Base-by-base conservation (phyloP, 768 basidiomycete species). In the Agrocybe praecox region DNA sequence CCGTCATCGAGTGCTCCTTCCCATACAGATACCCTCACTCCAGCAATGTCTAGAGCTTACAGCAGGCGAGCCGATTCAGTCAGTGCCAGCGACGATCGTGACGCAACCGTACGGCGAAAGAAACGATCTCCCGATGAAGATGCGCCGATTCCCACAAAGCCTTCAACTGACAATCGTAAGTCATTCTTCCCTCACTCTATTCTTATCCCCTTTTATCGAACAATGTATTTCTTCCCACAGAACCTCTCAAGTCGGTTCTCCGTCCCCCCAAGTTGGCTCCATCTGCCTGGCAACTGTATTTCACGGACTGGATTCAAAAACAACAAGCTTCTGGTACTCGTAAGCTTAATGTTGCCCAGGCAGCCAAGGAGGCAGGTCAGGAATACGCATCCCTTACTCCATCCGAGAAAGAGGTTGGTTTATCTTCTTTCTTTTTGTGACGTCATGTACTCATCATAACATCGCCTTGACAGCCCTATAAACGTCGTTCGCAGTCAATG, bases 271-370 rank as follows among this genome's bases (percentile, higher is more conserved):
- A 95, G 76, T 82, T 94, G 64, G 92, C 95, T 6, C 93, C 92
- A 4, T 95, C 93, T 2, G 92, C 94, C 53, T 97, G 95, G 95
- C 95, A 97, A 72, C 82, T 97, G 44, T 97, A 94, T 74, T 96
- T 97, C 70, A 94, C 94, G 21, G 93, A 96, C 69, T 95, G 92
- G 86, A 94, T 97, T 61, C 90, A 93, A 70, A 83, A 84, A 65
- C 89, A 92, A 69, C 90, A 92, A 72, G 86, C 87, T 57, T 82
- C 84, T 21, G 89, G 86, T 57, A 85, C 82, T 42, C 81, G 92
- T 65, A 96, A 96, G 75, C 82, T 96, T 33, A 96, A 97, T 71
- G 93, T 97, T 55, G 95, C 95, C 15, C 92, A 96, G 69, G 92
- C 93, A 36, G 94, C 95, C 59, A 96, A 96, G 72, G 94, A 96